Conservation (phyloP, 495 filamentous ascomycete genomes). For the Neurospora pannonica region DNA sequence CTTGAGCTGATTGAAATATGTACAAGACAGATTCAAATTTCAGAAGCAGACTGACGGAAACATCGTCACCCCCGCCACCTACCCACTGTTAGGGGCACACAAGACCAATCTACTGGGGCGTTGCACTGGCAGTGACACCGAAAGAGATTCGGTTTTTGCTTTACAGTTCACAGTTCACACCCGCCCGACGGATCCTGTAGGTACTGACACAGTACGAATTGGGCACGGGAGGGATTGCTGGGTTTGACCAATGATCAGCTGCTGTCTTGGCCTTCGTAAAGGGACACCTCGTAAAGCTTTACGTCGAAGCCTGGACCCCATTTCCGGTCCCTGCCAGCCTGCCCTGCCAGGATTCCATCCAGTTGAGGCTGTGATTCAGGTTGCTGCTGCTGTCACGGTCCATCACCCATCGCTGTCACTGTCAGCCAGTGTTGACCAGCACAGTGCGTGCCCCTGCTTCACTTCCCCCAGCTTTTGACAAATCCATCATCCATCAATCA, state of each 20-base stretch:
- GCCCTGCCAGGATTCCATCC: neutral
- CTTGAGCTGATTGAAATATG: too few species aligned
- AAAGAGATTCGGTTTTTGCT: neutral
- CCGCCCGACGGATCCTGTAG: neutral
- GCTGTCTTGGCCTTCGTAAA: neutral
- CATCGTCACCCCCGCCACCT: neutral
- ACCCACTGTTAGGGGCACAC: neutral
- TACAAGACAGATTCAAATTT: neutral
- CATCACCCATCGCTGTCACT: neutral
- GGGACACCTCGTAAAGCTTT: neutral
- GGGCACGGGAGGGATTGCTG: neutral
- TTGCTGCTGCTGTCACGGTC: neutral
- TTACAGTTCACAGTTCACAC: neutral
- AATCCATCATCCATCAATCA: neutral
- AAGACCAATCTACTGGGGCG: neutral
- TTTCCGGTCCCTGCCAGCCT: neutral
- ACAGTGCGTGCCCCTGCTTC: neutral
- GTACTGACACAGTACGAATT: neutral
- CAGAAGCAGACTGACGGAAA: neutral
- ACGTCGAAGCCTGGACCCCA: neutral
- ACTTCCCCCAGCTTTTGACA: neutral
- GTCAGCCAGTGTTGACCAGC: neutral
- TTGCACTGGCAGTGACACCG: neutral
- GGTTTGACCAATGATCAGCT: neutral
- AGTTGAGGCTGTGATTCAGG: neutral